Evolutionary conservation across 2,329 filamentous ascomycete genomes (phyloP), one percentile per base, ranked within the genome.

Genomic region (Nigrospora sphaerica): DNA sequence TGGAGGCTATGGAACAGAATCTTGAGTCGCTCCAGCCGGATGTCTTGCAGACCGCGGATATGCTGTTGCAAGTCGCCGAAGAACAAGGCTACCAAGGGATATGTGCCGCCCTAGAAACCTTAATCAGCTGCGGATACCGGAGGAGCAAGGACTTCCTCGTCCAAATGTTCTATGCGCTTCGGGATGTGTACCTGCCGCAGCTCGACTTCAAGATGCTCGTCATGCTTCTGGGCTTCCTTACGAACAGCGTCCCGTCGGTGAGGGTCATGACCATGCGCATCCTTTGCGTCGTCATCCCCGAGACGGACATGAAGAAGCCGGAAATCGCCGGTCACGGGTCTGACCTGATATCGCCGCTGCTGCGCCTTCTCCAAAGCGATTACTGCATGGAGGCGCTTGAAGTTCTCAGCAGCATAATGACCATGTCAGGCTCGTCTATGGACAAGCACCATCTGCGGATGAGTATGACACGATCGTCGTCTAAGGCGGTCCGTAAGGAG

Each of bases 401-500:
- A 53, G 92, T 98, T 1, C 73, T 98, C 48, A 93, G 98, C 64
- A 88, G 92, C 53, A 93, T 97, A 56, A 95, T 96, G 79, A 88
- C 87, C 28, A 92, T 97, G 73, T 90, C 90, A 1, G 87, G 88
- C 5, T 90, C 87, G 32, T 86, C 92, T 1, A 89, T 95, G 77
- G 93, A 97, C 64, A 89, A 88, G 57, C 89, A 96, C 57, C 90
- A 97, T 60, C 71, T 98, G 48, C 83, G 93, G 35, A 98, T 98
- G 95, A 97, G 92, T 65, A 96, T 98, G 89, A 91, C 90, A 6
- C 85, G 88, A 12, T 84, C 87, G 1, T 89, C 90, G 3, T 93
- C 90, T 0, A 86, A 87, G 56, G 82, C 86, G 0, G 86, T 93
- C 42, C 84, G 88, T 42, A 97, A 96, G 62, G 91, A 97, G 66